A percentile compares a stretch with the other conserved stretches of the same genome.
Conservation (phyloP, 1,284 basidiomycete species). For the Boletus calvinii region DNA sequence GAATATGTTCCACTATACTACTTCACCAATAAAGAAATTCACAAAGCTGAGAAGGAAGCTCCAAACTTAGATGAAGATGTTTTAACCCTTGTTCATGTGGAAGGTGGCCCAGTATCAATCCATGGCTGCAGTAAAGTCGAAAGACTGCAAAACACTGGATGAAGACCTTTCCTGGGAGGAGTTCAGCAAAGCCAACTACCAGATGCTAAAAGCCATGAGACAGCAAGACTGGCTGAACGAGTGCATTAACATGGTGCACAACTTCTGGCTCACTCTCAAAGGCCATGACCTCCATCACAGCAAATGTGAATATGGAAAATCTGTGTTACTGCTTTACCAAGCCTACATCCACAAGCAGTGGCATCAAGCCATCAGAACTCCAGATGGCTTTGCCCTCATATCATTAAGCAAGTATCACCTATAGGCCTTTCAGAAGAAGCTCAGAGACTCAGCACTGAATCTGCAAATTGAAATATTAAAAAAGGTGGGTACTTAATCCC, state of each 20-base stretch:
- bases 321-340: not conserved
- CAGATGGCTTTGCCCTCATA: not conserved
- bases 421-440: too few relatives aligned
- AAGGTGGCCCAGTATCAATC: not conserved
- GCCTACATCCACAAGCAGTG: not conserved
- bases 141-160: not conserved
- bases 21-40: not conserved
- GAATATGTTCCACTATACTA: not conserved
- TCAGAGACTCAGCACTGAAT: too few relatives aligned
- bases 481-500: too few relatives aligned
- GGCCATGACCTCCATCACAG: not conserved
- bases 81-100: not conserved
- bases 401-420: not conserved
- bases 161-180: not conserved
- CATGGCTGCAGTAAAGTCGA: not conserved
- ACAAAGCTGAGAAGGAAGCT: not conserved
- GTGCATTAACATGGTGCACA: not conserved
- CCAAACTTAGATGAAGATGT: not conserved
- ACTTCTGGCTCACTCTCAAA: not conserved
- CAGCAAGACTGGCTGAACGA: not conserved
- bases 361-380: not conserved
- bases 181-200: not conserved
- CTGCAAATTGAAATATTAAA: not conserved
- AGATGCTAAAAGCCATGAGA: not conserved
- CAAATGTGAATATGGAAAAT: not conserved